These are phyloP conservation scores for Globisporangium irregulare DNA, from an alignment of 352 stramenopile species.

Conservation along the genomic window DNA sequence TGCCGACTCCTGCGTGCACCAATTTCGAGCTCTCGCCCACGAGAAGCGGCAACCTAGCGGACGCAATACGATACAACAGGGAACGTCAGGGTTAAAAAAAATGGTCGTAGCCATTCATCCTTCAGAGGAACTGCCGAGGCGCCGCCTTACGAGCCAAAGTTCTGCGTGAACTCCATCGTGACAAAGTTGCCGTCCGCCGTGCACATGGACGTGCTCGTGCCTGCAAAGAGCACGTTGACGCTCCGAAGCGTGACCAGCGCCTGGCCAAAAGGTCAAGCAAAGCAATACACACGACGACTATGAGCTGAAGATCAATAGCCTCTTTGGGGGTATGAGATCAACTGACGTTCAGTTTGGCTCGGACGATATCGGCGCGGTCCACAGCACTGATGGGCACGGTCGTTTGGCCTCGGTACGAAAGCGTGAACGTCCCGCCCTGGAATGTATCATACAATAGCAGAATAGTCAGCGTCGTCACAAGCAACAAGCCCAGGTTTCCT, in stretches of 20 bases:
- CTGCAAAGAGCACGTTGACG: constrained; percentile 57
- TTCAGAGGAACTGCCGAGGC: no score
- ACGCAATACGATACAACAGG: background rate
- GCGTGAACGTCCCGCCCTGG: constrained; percentile 65
- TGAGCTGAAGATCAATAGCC: no score
- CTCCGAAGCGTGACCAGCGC: constrained; percentile 52
- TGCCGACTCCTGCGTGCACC: constrained; percentile 53
- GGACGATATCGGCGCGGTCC: constrained; percentile 59
- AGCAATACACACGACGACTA: background rate
- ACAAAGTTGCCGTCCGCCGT: constrained; percentile 63
- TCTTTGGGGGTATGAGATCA: background rate
- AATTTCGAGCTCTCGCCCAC: constrained; percentile 67
- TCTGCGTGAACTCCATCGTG: constrained; percentile 76
- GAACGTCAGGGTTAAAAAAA: background rate
- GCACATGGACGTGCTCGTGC: constrained; percentile 56
- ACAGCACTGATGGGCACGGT: constrained; percentile 61
- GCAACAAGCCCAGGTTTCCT: no score
- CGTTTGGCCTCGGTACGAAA: constrained; percentile 61
- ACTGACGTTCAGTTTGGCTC: constrained; percentile 64
- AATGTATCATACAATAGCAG: background rate
- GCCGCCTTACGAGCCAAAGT: constrained; percentile 56
- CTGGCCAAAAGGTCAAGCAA: constrained; percentile 18
- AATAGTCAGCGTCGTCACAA: no score
- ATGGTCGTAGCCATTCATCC: no score
- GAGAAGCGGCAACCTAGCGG: constrained; percentile 49